phyloP scores from a whole-genome alignment of 176 grass and related monocot genomes.

The Typha latifolia region DNA sequence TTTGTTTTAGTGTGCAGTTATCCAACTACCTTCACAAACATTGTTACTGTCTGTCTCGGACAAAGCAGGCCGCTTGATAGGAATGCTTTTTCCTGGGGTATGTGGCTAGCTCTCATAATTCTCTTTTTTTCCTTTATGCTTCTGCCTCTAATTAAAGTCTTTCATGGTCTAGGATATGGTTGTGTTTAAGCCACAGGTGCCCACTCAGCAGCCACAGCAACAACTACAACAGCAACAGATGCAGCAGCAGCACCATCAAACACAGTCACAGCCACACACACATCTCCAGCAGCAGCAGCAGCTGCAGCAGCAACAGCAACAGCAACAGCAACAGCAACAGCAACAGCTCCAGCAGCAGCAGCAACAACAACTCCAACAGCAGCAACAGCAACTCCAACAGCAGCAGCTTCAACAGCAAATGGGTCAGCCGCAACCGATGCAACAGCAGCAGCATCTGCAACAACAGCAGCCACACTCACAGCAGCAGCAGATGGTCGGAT shows the following conservation, averaged over 20 bases:
- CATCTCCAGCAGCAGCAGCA: slow-evolving; percentile 20
- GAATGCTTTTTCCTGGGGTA: slow-evolving; percentile 98
- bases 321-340: slow-evolving; percentile 30
- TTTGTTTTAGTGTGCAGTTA: slow-evolving; percentile 79
- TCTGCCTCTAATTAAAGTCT: slow-evolving; percentile 9
- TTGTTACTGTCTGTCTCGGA: slow-evolving; percentile 85
- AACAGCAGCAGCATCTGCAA: slow-evolving; percentile 3
- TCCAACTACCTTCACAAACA: slow-evolving; percentile 95
- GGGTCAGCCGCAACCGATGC: background rate
- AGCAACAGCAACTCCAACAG: slow-evolving; percentile 31
- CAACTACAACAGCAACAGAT: slow-evolving; percentile 14
- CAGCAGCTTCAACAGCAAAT: slow-evolving; percentile 26
- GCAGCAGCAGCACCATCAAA: slow-evolving; percentile 17
- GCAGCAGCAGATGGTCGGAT: slow-evolving; percentile 49
- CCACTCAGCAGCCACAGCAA: slow-evolving; percentile 53
- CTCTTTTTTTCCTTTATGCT: background rate
- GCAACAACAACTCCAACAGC: slow-evolving; percentile 21
- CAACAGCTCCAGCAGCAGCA: slow-evolving; percentile 34
- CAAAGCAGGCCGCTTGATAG: slow-evolving; percentile 82
- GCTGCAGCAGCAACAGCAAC: slow-evolving; percentile 25
- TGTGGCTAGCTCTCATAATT: background rate
- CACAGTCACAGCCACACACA: slow-evolving; percentile 17
- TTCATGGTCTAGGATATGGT: slow-evolving; percentile 64
- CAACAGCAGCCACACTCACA: slow-evolving; percentile 14
- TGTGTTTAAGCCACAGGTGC: slow-evolving; percentile 96